These are phyloP conservation scores for Cynanchum wilfordii DNA, from an alignment of 257 asterid species.

Conservation along the genomic window DNA sequence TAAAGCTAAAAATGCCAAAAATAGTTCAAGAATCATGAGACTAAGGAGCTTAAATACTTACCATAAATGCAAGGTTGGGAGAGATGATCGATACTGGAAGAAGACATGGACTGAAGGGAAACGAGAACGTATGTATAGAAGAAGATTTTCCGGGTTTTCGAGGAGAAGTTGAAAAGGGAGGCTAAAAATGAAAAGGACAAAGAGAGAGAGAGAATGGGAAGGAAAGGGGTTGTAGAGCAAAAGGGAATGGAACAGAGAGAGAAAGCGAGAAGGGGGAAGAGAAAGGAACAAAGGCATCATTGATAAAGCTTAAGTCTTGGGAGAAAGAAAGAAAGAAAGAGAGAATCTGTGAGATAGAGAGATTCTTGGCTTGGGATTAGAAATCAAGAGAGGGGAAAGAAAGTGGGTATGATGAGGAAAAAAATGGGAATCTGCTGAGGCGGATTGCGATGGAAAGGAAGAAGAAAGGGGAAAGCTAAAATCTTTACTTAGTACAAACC, in stretches of 20 bases:
- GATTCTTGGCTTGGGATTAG: constrained; percentile 92
- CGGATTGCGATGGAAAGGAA: constrained; percentile 28
- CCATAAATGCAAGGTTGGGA: constrained; percentile 89
- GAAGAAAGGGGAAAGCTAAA: constrained; percentile 30
- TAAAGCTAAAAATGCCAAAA: constrained; percentile 23
- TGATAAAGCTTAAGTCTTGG: constrained; percentile 51
- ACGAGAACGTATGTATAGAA: constrained; percentile 30
- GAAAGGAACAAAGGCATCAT: constrained; percentile 68
- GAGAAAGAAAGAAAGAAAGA: constrained; percentile 37
- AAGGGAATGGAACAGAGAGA: constrained; percentile 28
- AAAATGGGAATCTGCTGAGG: constrained; percentile 29
- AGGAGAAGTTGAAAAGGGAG: constrained; percentile 40
- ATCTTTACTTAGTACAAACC: constrained; percentile 7
- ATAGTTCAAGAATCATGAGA: neutral
- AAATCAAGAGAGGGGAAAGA: constrained; percentile 55
- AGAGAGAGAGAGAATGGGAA: constrained; percentile 25
- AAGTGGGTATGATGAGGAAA: constrained; percentile 21
- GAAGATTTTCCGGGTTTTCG: constrained; percentile 25
- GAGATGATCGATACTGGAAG: constrained; percentile 66
- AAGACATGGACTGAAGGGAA: constrained; percentile 51
- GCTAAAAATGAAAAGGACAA: constrained; percentile 57
- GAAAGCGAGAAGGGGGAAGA: constrained; percentile 21
- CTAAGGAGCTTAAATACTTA: constrained; percentile 18
- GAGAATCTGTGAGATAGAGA: constrained; percentile 58
- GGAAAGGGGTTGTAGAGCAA: constrained; percentile 19